phyloP scores from a whole-genome alignment of 371 early-diverging fungal species.

The Mortierella sp. region DNA sequence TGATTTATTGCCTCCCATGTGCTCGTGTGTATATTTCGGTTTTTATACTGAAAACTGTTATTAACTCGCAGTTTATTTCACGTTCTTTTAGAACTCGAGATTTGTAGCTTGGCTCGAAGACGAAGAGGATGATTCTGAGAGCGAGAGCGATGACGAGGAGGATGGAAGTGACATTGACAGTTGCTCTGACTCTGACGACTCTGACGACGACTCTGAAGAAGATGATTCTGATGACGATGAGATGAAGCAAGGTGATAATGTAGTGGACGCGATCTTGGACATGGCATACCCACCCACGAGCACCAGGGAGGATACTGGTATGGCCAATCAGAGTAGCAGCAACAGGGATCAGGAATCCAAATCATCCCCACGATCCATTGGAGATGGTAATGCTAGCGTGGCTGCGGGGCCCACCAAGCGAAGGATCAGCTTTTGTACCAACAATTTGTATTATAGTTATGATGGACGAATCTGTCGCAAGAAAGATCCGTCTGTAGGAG shows the following conservation, averaged over 20 bases:
- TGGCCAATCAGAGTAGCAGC: no score
- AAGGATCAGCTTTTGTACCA: slow-evolving; percentile 45
- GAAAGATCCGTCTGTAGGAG: neutral
- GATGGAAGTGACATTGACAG: slow-evolving; percentile 16
- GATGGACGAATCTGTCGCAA: slow-evolving; percentile 14
- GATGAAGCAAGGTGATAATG: slow-evolving; percentile 12
- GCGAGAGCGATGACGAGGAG: slow-evolving; percentile 22
- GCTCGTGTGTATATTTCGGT: neutral
- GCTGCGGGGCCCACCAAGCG: slow-evolving; percentile 10
- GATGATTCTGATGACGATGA: slow-evolving; percentile 25
- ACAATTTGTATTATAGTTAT: slow-evolving; percentile 38
- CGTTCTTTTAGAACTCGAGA: slow-evolving; percentile 27
- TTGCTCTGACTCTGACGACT: slow-evolving; percentile 16
- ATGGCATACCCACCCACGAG: slow-evolving; percentile 9
- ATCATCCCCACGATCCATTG: neutral
- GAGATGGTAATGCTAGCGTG: no score
- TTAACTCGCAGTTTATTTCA: no score
- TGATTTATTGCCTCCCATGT: slow-evolving; percentile 1
- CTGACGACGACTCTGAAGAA: slow-evolving; percentile 13
- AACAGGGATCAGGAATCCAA: neutral
- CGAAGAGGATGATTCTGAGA: slow-evolving; percentile 46
- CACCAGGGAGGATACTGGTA: neutral
- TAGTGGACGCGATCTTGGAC: slow-evolving; percentile 20
- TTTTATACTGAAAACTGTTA: neutral
- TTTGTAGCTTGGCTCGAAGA: slow-evolving; percentile 53